Evolutionary conservation across 176 grass and related monocot genomes (phyloP), one percentile per base, ranked within the genome.

Genomic region (Aegilops sharonensis): DNA sequence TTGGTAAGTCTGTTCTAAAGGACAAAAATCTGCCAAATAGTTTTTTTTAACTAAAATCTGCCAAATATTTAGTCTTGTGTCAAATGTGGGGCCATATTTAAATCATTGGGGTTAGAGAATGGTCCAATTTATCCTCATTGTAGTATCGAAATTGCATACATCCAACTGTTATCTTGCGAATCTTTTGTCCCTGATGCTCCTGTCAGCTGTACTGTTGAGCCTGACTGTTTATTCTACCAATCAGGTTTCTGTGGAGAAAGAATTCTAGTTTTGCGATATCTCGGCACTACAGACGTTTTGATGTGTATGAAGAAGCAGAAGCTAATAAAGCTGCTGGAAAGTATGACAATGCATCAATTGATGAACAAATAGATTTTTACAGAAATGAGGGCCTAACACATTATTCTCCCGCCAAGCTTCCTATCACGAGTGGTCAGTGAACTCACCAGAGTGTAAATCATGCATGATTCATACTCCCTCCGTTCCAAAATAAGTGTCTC

Each of bases 271-370:
- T 99, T 88, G 92, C 94, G 8, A 99, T 99, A 75, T 99, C 97
- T 17, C 90, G 90, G 85, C 97, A 99, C 71, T 99, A 99, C 83
- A 96, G 78, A 77, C 94, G 94, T 45, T 99, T 99, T 89, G 97
- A 99, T 87, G 97, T 94, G 50, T 99, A 90, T 83, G 97, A 99
- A 84, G 97, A 99, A 85, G 97, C 97, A 57, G 97, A 99, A 73
- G 97, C 97, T 86, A 99, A 99, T 75, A 99, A 99, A 88, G 97
- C 92, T 39, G 97, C 94, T 74, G 97, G 94, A 83, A 99, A 99
- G 43, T 99, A 99, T 71, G 89, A 99, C 79, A 99, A 99, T 65
- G 68, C 89, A 0, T 96, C 97, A 68, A 96, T 99, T 66, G 92
- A 99, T 93, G 78, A 91, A 69, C 97, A 99, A 80, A 94, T 99